These are phyloP conservation scores for Xylaria acuta DNA, from an alignment of 495 filamentous ascomycete species.

Conservation along the genomic window DNA sequence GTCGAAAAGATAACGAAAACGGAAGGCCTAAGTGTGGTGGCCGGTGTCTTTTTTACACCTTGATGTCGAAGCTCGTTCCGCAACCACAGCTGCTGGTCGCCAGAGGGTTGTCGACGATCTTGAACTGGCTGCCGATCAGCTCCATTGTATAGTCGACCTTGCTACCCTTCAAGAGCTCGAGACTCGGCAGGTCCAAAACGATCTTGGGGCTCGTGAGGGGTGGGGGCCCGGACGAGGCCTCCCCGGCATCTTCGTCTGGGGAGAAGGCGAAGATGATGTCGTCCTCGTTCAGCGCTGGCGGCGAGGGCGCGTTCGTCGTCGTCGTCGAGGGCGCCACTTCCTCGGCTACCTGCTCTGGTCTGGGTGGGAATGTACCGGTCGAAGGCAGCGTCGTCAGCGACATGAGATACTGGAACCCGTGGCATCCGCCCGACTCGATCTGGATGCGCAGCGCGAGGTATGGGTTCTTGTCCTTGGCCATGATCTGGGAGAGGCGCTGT, in stretches of 20 bases:
- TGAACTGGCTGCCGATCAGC: conserved; percentile 97
- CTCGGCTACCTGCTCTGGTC: conserved; percentile 29
- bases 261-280: conserved; percentile 69
- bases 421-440: conserved; percentile 91
- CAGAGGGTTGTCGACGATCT: conserved; percentile 88
- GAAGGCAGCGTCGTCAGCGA: conserved; percentile 68
- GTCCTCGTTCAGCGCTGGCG: conserved; percentile 61
- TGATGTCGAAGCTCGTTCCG: conserved; percentile 97
- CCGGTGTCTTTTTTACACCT: conserved; percentile 48
- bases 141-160: conserved; percentile 96
- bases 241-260: conserved; percentile 30
- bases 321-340: conserved; percentile 32
- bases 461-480: conserved; percentile 76
- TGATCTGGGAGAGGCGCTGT: conserved; percentile 74
- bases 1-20: background rate
- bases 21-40: background rate
- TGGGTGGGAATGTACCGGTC: background rate
- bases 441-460: conserved; percentile 84
- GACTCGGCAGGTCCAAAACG: conserved; percentile 84
- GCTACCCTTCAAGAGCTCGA: conserved; percentile 89
- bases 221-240: conserved; percentile 9
- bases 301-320: conserved; percentile 27
- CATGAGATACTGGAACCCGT: conserved; percentile 98
- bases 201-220: conserved; percentile 67
- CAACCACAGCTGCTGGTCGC: conserved; percentile 96